Evolutionary conservation across 1,139 yeast species (phyloP).

Genomic region (Zygoascus meyerae): DNA sequence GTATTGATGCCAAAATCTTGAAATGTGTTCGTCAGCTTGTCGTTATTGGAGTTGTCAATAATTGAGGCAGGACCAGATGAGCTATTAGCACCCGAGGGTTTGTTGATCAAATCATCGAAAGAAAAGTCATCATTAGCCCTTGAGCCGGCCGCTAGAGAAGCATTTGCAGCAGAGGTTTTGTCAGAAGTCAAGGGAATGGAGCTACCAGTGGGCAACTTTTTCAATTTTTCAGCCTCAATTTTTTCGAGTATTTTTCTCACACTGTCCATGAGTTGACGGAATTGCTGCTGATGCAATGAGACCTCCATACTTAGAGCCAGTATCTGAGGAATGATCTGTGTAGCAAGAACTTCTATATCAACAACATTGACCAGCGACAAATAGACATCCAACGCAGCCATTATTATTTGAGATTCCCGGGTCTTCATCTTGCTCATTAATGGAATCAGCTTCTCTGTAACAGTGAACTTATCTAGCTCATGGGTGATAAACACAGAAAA

Average conservation of each 20-base stretch:
- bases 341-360: constrained; percentile 41
- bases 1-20: too few species aligned
- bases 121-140: neutral
- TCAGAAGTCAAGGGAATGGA: neutral
- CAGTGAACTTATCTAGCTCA: constrained; percentile 64
- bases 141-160: neutral
- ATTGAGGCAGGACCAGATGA: neutral
- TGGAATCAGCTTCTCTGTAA: constrained; percentile 74
- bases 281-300: constrained; percentile 40
- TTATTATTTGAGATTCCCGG: constrained; percentile 62
- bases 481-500: constrained; percentile 54
- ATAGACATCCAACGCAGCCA: constrained; percentile 51
- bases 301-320: constrained; percentile 45
- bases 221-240: constrained; percentile 25
- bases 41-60: neutral
- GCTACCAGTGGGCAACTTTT: constrained; percentile 18
- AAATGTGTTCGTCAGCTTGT: neutral
- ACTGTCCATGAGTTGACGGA: constrained; percentile 32
- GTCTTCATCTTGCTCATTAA: constrained; percentile 69
- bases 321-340: constrained; percentile 45
- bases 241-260: constrained; percentile 22
- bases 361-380: constrained; percentile 34
- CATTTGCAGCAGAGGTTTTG: neutral
- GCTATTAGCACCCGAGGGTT: neutral
- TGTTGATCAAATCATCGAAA: constrained; percentile 7